Evolutionary conservation across 2,329 filamentous ascomycete genomes (phyloP).

Genomic region (Septoria linicola): DNA sequence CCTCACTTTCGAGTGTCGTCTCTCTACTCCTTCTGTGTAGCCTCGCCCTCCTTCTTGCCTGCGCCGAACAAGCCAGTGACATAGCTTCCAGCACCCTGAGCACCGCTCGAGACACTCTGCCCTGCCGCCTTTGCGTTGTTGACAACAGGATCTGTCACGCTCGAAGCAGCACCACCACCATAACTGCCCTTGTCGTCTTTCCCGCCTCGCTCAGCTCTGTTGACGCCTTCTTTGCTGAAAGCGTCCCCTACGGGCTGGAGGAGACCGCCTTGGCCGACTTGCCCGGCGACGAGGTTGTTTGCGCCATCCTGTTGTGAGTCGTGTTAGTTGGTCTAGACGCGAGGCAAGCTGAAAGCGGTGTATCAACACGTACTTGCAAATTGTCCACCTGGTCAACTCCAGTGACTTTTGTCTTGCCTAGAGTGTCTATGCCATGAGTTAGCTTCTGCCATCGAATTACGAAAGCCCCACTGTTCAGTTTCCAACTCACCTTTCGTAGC

Average conservation of each 20-base stretch:
- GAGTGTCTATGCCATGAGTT: slow-evolving; percentile 52
- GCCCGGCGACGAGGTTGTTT: slow-evolving; percentile 60
- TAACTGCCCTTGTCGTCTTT: slow-evolving; percentile 61
- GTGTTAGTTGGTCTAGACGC: too few relatives aligned
- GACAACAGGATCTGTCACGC: slow-evolving; percentile 36
- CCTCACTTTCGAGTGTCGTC: neutral
- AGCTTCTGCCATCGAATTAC: neutral
- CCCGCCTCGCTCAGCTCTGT: slow-evolving; percentile 62
- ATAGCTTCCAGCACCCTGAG: slow-evolving; percentile 34
- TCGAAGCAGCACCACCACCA: slow-evolving; percentile 38
- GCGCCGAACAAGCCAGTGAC: slow-evolving; percentile 37
- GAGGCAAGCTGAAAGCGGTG: neutral
- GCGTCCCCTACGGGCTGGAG: slow-evolving; percentile 63
- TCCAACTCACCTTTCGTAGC: slow-evolving; percentile 60
- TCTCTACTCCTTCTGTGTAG: slow-evolving; percentile 15
- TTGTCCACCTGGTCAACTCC: slow-evolving; percentile 65
- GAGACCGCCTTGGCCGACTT: slow-evolving; percentile 67
- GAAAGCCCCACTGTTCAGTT: too few relatives aligned
- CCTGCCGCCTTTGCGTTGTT: slow-evolving; percentile 33
- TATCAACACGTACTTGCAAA: slow-evolving; percentile 37
- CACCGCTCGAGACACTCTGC: slow-evolving; percentile 29
- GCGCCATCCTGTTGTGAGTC: slow-evolving; percentile 58
- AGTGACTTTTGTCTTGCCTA: slow-evolving; percentile 69
- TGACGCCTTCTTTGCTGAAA: slow-evolving; percentile 63
- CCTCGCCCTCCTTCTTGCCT: slow-evolving; percentile 36